Conservation (phyloP, 2,329 filamentous ascomycete species). For the Aspergillus sp. region DNA sequence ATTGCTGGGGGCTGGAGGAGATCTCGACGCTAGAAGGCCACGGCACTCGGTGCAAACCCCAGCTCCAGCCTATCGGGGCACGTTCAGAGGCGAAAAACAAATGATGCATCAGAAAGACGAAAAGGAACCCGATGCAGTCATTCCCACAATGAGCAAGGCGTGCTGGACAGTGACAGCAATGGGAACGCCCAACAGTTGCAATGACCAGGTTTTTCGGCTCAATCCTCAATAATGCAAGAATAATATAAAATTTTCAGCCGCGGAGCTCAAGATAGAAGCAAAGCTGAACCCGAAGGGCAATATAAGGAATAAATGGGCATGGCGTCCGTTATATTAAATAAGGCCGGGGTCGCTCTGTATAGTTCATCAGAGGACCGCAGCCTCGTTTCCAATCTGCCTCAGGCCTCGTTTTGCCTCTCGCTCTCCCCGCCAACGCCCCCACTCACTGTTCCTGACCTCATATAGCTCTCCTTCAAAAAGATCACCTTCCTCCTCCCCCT, state of each 20-base stretch:
- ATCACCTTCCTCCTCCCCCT: too few relatives aligned
- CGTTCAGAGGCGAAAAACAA: background rate
- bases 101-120: background rate
- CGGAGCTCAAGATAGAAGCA: background rate
- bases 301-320: background rate
- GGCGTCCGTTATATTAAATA: background rate
- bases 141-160: conserved; percentile 5
- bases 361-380: background rate
- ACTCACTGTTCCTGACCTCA: background rate
- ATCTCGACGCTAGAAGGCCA: background rate
- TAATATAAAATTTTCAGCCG: background rate
- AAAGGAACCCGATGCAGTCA: conserved; percentile 3
- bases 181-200: background rate
- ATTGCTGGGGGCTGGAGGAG: background rate
- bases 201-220: background rate
- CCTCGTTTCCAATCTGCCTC: background rate
- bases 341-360: background rate
- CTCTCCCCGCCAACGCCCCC: background rate
- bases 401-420: background rate
- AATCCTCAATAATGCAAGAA: background rate
- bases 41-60: background rate
- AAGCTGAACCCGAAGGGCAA: background rate
- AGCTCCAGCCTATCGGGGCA: background rate
- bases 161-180: background rate
- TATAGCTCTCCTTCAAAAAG: background rate